phyloP scores from a whole-genome alignment of 2,329 filamentous ascomycete species.

The Cercospora berteroae region DNA sequence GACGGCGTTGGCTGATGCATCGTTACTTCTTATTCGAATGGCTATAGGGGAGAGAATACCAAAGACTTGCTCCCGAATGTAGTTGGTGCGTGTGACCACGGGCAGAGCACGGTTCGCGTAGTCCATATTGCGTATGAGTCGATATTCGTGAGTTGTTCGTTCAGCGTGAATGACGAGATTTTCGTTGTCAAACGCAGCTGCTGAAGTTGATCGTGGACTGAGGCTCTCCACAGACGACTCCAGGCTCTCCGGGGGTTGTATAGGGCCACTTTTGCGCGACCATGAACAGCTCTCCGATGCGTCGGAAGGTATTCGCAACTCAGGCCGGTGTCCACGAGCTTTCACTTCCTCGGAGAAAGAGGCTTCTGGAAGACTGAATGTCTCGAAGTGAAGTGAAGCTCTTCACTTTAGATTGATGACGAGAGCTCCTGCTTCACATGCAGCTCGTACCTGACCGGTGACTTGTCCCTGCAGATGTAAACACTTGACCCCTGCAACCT shows the following conservation, averaged over 20 bases:
- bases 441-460: not conserved
- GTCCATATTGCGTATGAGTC: not conserved
- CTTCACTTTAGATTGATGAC: not conserved
- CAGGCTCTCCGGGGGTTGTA: too few relatives aligned
- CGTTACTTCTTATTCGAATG: not conserved
- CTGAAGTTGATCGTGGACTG: not conserved
- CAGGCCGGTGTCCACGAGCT: not conserved
- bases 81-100: not conserved
- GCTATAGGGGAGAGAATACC: not conserved
- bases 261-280: not conserved
- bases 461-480: not conserved
- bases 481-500: not conserved
- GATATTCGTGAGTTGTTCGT: not conserved
- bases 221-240: too few relatives aligned
- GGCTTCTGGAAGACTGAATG: not conserved
- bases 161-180: not conserved
- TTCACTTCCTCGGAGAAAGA: not conserved
- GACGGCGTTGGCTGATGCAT: not conserved
- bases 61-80: not conserved
- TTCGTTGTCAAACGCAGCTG: not conserved
- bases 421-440: not conserved
- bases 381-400: not conserved
- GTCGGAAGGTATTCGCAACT: not conserved
- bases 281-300: not conserved
- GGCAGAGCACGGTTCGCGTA: not conserved